A percentile compares a stretch with the other conserved stretches of the same genome.
Evolutionary conservation across 345 rosid species (phyloP).

Genomic region (Brassica cretica): DNA sequence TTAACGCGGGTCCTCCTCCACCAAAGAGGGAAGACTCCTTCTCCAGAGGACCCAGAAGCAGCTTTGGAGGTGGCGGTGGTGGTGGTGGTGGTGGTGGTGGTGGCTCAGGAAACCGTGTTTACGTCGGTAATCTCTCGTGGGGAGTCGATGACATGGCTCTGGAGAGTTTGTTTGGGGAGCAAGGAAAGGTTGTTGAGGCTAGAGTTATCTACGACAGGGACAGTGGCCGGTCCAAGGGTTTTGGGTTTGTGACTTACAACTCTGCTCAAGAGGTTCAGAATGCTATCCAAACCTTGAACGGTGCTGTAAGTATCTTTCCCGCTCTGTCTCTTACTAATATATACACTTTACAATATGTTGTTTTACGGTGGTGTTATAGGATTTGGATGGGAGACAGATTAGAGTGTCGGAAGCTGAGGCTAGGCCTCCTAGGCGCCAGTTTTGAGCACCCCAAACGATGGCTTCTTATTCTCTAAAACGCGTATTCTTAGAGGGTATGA

Average conservation of each 20-base stretch:
- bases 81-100: slow-evolving; percentile 26
- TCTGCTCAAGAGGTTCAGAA: slow-evolving; percentile 73
- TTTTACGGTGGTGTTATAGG: slow-evolving; percentile 47
- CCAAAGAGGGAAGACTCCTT: slow-evolving; percentile 57
- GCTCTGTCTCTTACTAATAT: neutral
- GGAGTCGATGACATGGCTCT: slow-evolving; percentile 86
- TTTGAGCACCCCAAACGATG: slow-evolving; percentile 44
- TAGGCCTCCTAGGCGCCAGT: slow-evolving; percentile 79
- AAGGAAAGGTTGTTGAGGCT: slow-evolving; percentile 86
- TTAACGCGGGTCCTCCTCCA: slow-evolving; percentile 84
- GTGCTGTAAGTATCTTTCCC: slow-evolving; percentile 61
- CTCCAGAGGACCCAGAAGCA: slow-evolving; percentile 46
- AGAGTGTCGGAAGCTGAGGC: slow-evolving; percentile 88
- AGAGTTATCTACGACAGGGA: slow-evolving; percentile 93
- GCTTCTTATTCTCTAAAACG: slow-evolving; percentile 32
- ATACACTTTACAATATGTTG: neutral
- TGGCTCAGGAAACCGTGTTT: slow-evolving; percentile 58
- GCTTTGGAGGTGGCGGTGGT: slow-evolving; percentile 37
- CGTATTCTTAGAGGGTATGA: slow-evolving; percentile 40
- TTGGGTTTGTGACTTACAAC: slow-evolving; percentile 85
- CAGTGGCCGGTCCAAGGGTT: slow-evolving; percentile 95
- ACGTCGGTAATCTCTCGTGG: slow-evolving; percentile 95
- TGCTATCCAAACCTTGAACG: slow-evolving; percentile 74
- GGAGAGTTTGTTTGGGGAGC: slow-evolving; percentile 78
- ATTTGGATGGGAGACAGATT: slow-evolving; percentile 81